Percentiles rank a stretch among this genome's conserved stretches.
These are phyloP conservation scores for Ambrosiella xylebori DNA, from an alignment of 2,329 filamentous ascomycete genomes.

Conservation along the genomic window DNA sequence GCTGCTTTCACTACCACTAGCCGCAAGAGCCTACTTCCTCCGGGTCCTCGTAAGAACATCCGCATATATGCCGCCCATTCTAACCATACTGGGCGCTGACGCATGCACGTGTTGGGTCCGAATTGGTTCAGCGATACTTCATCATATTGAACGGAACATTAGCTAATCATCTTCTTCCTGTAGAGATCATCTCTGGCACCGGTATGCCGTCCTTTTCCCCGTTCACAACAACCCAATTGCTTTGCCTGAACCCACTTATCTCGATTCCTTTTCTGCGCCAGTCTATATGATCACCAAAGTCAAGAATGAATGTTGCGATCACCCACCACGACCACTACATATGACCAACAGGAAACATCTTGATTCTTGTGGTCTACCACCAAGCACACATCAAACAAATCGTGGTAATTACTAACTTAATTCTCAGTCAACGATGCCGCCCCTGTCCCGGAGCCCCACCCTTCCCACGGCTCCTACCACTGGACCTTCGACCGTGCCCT, in stretches of 20 bases:
- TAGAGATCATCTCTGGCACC: constrained; percentile 59
- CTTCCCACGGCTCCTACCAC: constrained; percentile 89
- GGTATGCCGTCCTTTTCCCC: constrained; percentile 31
- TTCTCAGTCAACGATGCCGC: constrained; percentile 68
- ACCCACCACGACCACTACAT: too few species aligned
- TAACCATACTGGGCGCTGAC: not conserved
- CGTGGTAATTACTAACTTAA: not conserved
- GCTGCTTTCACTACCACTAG: constrained; percentile 78
- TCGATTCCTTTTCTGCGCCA: not conserved
- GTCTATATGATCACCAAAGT: too few species aligned
- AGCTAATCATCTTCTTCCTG: constrained; percentile 25
- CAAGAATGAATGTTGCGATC: too few species aligned
- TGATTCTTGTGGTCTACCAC: too few species aligned
- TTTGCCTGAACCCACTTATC: not conserved
- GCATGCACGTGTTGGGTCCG: not conserved
- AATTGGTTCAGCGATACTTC: not conserved
- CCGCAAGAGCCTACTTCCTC: constrained; percentile 59
- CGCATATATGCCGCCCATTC: not conserved
- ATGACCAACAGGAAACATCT: too few species aligned
- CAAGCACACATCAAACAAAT: too few species aligned
- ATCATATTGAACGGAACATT: not conserved
- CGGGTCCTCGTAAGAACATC: constrained; percentile 55
- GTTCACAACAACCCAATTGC: not conserved
- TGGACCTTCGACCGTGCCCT: constrained; percentile 90
- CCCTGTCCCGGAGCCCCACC: constrained; percentile 51